Evolutionary conservation across 495 filamentous ascomycete genomes (phyloP).

Genomic region (Penicilliopsis zonata): DNA sequence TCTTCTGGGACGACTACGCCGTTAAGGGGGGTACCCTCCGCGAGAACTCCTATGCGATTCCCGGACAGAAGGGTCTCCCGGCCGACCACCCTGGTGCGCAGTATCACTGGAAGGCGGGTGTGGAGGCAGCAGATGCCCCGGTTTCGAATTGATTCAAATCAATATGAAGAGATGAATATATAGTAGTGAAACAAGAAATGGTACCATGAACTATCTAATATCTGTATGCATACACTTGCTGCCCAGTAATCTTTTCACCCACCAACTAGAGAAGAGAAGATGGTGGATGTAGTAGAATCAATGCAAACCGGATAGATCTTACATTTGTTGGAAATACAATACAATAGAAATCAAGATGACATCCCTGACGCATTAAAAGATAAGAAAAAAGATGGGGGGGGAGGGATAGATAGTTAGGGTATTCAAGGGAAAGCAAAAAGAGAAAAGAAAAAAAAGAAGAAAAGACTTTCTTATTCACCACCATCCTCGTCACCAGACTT

Average conservation of each 20-base stretch:
- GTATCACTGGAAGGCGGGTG: slow-evolving; percentile 38
- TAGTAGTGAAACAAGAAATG: too few relatives aligned
- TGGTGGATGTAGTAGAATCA: too few relatives aligned
- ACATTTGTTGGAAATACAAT: neutral
- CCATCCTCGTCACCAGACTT: slow-evolving; percentile 11
- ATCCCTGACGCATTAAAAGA: neutral
- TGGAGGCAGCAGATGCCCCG: slow-evolving; percentile 20
- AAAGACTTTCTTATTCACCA: too few relatives aligned
- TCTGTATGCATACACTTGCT: too few relatives aligned
- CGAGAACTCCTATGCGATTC: slow-evolving; percentile 28
- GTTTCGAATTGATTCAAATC: too few relatives aligned
- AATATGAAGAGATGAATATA: too few relatives aligned
- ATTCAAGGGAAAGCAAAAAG: neutral
- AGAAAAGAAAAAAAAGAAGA: neutral
- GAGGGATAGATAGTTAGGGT: neutral
- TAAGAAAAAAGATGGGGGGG: neutral
- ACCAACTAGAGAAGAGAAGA: too few relatives aligned
- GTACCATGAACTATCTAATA: too few relatives aligned
- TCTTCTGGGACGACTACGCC: slow-evolving; percentile 39
- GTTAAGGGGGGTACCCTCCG: slow-evolving; percentile 33
- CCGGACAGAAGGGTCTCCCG: slow-evolving; percentile 32
- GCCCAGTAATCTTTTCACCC: too few relatives aligned
- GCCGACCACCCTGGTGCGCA: slow-evolving; percentile 36
- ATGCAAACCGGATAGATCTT: neutral
- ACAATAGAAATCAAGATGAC: neutral